These are phyloP conservation scores for Phaeotremella fagi DNA, from an alignment of 768 basidiomycete genomes.

Conservation along the genomic window DNA sequence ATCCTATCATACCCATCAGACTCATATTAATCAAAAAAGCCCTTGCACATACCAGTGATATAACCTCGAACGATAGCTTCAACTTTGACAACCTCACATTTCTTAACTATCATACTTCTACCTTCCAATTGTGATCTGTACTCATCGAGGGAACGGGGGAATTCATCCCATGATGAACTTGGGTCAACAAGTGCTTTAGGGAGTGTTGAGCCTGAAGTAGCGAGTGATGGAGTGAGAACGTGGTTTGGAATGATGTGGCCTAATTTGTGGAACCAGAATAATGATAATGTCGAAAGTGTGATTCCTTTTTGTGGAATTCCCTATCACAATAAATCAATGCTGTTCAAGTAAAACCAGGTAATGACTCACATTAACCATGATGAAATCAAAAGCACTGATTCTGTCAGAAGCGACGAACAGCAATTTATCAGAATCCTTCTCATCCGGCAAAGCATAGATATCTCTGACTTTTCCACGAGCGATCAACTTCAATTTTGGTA, in stretches of 20 bases:
- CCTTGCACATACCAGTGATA: conserved; percentile 70
- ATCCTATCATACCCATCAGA: conserved; percentile 57
- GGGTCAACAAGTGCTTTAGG: conserved; percentile 19
- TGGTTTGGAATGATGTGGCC: conserved; percentile 78
- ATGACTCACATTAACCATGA: conserved; percentile 77
- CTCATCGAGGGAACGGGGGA: conserved; percentile 72
- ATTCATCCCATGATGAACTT: conserved; percentile 54
- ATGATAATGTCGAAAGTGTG: conserved; percentile 79
- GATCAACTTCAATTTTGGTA: conserved; percentile 59
- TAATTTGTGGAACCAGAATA: conserved; percentile 92
- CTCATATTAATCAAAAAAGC: background rate
- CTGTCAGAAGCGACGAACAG: conserved; percentile 93
- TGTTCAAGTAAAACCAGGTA: conserved; percentile 1
- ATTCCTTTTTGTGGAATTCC: conserved; percentile 92
- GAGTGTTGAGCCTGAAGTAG: conserved; percentile 1
- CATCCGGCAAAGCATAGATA: conserved; percentile 68
- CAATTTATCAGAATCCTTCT: conserved; percentile 57
- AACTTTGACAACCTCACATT: conserved; percentile 79
- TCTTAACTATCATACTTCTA: conserved; percentile 83
- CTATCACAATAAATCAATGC: conserved; percentile 51
- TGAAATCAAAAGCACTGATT: conserved; percentile 94
- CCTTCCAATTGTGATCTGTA: conserved; percentile 75
- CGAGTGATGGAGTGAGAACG: conserved; percentile 67
- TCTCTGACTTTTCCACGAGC: conserved; percentile 95
- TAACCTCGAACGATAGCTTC: conserved; percentile 97